Evolutionary conservation across 208 protist genomes (phyloP), one percentile per base, ranked within the genome.

Genomic region (Trypanosoma scelopori): DNA sequence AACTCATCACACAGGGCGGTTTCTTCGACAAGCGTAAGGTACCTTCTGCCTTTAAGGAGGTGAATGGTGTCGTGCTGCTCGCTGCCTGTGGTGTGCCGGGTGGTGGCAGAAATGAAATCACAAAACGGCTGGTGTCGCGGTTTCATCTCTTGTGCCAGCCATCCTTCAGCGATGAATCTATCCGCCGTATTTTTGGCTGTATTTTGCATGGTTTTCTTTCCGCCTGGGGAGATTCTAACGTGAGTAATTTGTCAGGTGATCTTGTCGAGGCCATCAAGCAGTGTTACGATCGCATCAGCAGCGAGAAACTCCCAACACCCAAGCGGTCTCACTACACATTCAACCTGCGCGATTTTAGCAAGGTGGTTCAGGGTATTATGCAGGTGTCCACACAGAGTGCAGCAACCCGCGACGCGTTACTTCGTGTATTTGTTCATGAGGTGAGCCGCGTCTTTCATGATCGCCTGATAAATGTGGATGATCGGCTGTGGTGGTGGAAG

Each of bases 271-370:
- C 97, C 1, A 98, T 97, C 27, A 85, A 98, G 13, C 72, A 87
- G 11, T 91, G 98, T 56, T 99, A 99, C 82, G 78, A 97, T 56
- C 87, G 83, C 53, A 98, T 99, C 56, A 83, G 85, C 11, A 32
- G 49, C 20, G 95, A 98, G 67, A 93, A 99, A 61, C 84, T 99
- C 52, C 98, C 98, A 13, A 99, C 97, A 28, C 97, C 98, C 28
- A 84, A 92, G 12, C 98, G 98, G 65, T 97, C 92, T 23, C 98
- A 99, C 78, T 99, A 99, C 87, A 99, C 97, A 11, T 99, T 99
- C 85, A 99, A 99, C 80, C 64, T 99, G 59, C 94, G 98, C 47
- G 98, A 99, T 67, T 85, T 99, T 30, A 87, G 89, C 48, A 98
- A 98, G 59, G 97, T 99, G 18, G 87, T 99, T 32, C 97, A 99